Conservation (phyloP, 176 grass and related monocot genomes). For the Calamus simplicifolius region DNA sequence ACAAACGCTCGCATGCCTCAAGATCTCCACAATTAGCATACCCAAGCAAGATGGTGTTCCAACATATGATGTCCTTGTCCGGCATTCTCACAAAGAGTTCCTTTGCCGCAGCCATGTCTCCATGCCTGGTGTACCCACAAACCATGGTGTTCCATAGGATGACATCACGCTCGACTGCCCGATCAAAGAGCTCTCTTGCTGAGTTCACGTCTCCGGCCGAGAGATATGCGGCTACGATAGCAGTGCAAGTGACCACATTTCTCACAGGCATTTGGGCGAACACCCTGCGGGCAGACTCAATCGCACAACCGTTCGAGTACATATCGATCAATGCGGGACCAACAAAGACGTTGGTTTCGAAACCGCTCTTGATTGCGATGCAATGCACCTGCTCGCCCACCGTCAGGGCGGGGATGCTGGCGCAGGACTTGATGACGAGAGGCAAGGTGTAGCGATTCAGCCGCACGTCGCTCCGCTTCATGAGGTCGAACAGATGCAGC, state of each 20-base stretch:
- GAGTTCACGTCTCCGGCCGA: not conserved
- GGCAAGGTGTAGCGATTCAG: slow-evolving; percentile 6
- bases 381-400: slow-evolving; percentile 8
- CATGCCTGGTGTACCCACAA: not conserved
- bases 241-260: slow-evolving; percentile 13
- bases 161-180: not conserved
- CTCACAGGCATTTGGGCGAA: slow-evolving; percentile 6
- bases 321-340: not conserved
- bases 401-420: not conserved
- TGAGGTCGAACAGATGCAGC: slow-evolving; percentile 6
- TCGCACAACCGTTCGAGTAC: not conserved
- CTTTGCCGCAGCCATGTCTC: not conserved
- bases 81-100: slow-evolving; percentile 7
- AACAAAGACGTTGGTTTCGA: not conserved
- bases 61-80: not conserved
- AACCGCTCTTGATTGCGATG: slow-evolving; percentile 1
- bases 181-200: slow-evolving; percentile 4
- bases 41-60: slow-evolving; percentile 6
- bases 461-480: not conserved
- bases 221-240: slow-evolving; percentile 8
- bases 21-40: slow-evolving; percentile 4
- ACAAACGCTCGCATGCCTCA: not conserved
- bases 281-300: not conserved
- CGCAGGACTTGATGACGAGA: slow-evolving; percentile 17
- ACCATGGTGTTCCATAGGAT: slow-evolving; percentile 15